Evolutionary conservation across 345 rosid genomes (phyloP), one percentile per base, ranked within the genome.

Genomic region (Euphorbia lathyris): DNA sequence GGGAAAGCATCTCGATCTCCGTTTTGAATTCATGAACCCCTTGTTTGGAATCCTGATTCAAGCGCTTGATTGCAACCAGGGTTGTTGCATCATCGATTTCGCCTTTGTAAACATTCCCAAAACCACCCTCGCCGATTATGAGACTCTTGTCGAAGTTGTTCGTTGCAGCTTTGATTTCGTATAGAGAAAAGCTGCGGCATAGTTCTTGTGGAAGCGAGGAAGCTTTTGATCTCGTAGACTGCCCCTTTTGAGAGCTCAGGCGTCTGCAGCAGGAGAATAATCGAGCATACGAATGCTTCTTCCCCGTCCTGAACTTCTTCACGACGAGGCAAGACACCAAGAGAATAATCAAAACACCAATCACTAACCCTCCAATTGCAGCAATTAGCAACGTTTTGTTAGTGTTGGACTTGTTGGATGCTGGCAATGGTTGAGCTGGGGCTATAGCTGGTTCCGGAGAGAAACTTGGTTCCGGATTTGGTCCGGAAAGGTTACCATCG

Each of bases 1-100:
- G 68, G 13, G 68, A 65, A 0, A 65, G 38, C 68, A 45, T 65
- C 16, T 65, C 68, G 3, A 65, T 65, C 56, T 65, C 68, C 14
- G 38, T 65, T 32, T 25, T 65, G 68, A 65, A 65, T 65, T 65
- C 56, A 0, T 12, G 36, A 8, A 1, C 26, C 7, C 74, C 74
- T 16, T 71, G 65, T 6, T 17, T 9, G 11, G 67, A 61, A 23
- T 51, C 52, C 19, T 25, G 65, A 58, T 30, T 69, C 43, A 45
- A 63, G n/a, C 52, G 51, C 17, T 63, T 63, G 52, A 63, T 42
- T 14, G 52, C 67, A 12, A 63, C 52, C 0, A 2, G 1, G 4
- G 14, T 62, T 13, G 52, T 26, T 22, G 51, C 52, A 3, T 63
- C 34, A 40, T 63, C 52, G 5, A 63, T 40, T 7, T 40, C n/a